Percentiles rank a stretch among this genome's conserved stretches.
Conservation (phyloP, 2,329 filamentous ascomycete genomes). For the Rutstroemia sp. region DNA sequence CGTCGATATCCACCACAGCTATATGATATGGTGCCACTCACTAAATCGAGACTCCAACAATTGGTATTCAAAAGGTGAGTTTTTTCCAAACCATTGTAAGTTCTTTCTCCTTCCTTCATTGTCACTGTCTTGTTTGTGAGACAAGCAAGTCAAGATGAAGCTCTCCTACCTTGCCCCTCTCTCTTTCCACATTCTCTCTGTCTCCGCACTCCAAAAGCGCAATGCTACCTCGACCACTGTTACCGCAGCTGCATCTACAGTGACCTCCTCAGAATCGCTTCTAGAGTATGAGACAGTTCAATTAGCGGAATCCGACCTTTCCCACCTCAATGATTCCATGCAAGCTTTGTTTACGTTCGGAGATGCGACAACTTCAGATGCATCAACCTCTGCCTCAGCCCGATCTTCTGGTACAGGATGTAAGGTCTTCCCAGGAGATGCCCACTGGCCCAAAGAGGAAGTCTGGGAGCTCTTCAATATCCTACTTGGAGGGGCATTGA, state of each 20-base stretch:
- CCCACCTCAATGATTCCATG: conserved; percentile 2
- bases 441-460: conserved; percentile 39
- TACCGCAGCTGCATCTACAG: neutral
- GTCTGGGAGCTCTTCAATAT: conserved; percentile 41
- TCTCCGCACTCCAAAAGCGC: neutral
- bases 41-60: too few relatives aligned
- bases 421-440: conserved; percentile 22
- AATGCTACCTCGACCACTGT: neutral
- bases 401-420: conserved; percentile 9
- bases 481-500: conserved; percentile 35
- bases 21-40: too few relatives aligned
- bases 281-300: neutral
- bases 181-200: neutral
- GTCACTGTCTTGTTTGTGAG: neutral
- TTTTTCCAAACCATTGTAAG: neutral
- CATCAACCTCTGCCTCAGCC: neutral
- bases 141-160: neutral
- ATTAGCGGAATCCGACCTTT: neutral
- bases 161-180: neutral
- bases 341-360: neutral
- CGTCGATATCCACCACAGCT: too few relatives aligned
- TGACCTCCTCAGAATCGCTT: neutral
- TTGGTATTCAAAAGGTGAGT: neutral
- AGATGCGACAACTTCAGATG: neutral
- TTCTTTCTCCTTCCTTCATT: neutral